These are phyloP conservation scores for Eutypella sp. DNA, from an alignment of 2,329 filamentous ascomycete genomes.

Conservation along the genomic window DNA sequence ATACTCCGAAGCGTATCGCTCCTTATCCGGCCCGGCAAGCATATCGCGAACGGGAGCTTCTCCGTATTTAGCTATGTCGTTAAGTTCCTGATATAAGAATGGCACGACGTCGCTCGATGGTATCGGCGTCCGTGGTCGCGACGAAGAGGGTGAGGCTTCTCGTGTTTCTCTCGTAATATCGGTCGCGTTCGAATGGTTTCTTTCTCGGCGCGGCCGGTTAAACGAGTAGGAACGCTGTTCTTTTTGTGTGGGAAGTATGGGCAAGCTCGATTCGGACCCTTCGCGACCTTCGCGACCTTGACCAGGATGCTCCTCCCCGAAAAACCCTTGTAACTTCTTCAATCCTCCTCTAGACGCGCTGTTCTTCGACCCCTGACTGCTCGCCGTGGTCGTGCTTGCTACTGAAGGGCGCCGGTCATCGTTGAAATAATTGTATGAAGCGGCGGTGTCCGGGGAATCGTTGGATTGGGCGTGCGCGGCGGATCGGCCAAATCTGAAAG, in stretches of 20 bases:
- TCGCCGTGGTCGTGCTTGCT: slow-evolving; percentile 79
- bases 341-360: slow-evolving; percentile 66
- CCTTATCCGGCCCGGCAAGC: slow-evolving; percentile 63
- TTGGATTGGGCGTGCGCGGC: slow-evolving; percentile 32
- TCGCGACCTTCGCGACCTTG: slow-evolving; percentile 58
- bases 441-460: slow-evolving; percentile 60
- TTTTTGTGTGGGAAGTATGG: slow-evolving; percentile 38
- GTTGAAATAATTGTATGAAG: slow-evolving; percentile 45
- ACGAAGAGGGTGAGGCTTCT: slow-evolving; percentile 70
- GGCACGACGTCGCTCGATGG: slow-evolving; percentile 91
- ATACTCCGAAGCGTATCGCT: slow-evolving; percentile 55
- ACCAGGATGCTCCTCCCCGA: slow-evolving; percentile 81
- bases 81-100: slow-evolving; percentile 88
- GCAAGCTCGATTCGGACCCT: slow-evolving; percentile 66
- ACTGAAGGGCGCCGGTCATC: slow-evolving; percentile 82
- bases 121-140: slow-evolving; percentile 76
- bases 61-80: slow-evolving; percentile 72
- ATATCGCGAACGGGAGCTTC: slow-evolving; percentile 71
- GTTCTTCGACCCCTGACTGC: slow-evolving; percentile 76
- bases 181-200: slow-evolving; percentile 74
- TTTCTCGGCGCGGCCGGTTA: slow-evolving; percentile 59
- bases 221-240: slow-evolving; percentile 61
- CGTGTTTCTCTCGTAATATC: slow-evolving; percentile 54
- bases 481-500: slow-evolving; percentile 51
- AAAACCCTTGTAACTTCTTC: slow-evolving; percentile 85